Evolutionary conservation across 306 rosid genomes (phyloP), one percentile per base, ranked within the genome.

Genomic region (Dicorynia guianensis): DNA sequence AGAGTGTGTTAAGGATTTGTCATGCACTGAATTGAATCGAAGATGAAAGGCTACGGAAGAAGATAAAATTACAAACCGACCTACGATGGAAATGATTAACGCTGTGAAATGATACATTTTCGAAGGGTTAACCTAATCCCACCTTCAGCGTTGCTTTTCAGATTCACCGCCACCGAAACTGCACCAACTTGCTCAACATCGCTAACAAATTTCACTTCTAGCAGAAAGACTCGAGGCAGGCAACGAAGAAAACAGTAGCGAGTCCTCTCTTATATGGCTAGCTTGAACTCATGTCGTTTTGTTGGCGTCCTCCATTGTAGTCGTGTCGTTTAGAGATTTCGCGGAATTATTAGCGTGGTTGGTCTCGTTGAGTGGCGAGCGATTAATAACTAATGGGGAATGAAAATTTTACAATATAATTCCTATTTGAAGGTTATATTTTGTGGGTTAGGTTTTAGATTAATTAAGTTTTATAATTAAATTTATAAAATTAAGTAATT

Each of bases 101-200:
- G 63, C 7, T 17, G 59, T 36, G 1, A 25, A 64, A 63, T 59
- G 62, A 57, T 8, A 57, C 88, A 84, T 84, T 69, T 68, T 82
- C 15, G 53, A 63, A 60, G 43, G 6, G 42, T 43, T 25, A 25
- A 25, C 30, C 30, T 25, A 25, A 50, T 70, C 58, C 12, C 44
- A 25, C 46, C 5, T 33, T 58, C 15, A 53, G 68, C 14, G 43
- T 60, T 44, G 83, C 38, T 82, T 38, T 47, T 59, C 35, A 54
- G 53, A 74, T 50, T 9, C 54, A 79, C 77, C 43, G 76, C 10
- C 17, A 50, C 14, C 6, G 7, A 68, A 50, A 50, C 36, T 35
- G 49, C 18, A 33, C 48, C 62, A 69, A 6, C 49, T 58, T n/a
- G 46, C 13, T 60, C 46, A 38, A 42, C 77, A 60, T 55, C 8